Base-by-base conservation (phyloP, 805 yeast species). In the Kodamaea leandrae region DNA sequence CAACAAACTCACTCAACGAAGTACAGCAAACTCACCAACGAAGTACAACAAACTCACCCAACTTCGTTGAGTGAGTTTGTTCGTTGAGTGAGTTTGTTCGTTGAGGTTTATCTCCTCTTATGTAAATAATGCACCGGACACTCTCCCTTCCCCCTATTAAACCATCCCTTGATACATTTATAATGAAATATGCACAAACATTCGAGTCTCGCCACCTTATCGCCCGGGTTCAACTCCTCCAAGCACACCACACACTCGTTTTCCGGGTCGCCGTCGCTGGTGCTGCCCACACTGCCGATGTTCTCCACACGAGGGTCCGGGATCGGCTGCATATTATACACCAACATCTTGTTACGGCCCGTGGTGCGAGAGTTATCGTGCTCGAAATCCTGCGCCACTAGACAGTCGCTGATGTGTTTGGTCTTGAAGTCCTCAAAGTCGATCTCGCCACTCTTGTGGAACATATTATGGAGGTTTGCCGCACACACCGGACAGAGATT, bases 151-250 rank as follows among this genome's bases (percentile, higher is more conserved):
- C 96, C 93, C 58, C 86, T 89, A 43, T 80, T 76, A 53, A 91
- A 87, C 99, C 99, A 93, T 42, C 80, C 82, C 58, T 84, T 81
- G 49, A 93, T 93, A 63, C 99, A 93, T 48, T 76, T 69, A 58
- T 89, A 89, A 55, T 93, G 99, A 61, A 88, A 93, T 25, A 90
- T 87, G 58, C 99, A 93, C 10, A 93, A 71, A 59, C 99, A 93
- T 60, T 91, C 98, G 44, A 93, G 64, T 30, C 99, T 68, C 0
- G 96, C 98, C 13, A 93, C 91, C 54, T 83, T 83, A 41, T 89
- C 93, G 2, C 96, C 96, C 0, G 90, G 86, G 36, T 66, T 64
- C 58, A 90, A 78, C 14, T 86, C 95, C 58, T 93, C 99, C 47
- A 91, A 78, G 56, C 99, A 93, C 17, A 93, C 91, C 12, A 88